A percentile compares a stretch with the other conserved stretches of the same genome.
phyloP scores from a whole-genome alignment of 2,329 filamentous ascomycete species.

The Rutstroemia sp. region DNA sequence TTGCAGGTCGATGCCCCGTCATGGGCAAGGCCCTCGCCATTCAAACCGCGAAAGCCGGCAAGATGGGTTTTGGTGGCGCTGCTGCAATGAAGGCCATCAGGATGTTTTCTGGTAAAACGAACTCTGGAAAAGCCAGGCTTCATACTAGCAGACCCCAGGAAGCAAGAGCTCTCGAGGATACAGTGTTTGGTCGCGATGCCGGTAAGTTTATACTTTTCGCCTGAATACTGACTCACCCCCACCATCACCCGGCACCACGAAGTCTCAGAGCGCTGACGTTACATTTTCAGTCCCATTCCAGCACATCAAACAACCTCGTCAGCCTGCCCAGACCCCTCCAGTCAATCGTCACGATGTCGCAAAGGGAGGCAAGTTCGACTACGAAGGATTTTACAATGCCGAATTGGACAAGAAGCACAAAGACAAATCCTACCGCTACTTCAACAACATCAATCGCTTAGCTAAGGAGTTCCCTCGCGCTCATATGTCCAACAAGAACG shows the following conservation, averaged over 20 bases:
- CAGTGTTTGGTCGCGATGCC: constrained; percentile 41
- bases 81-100: constrained; percentile 43
- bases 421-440: constrained; percentile 99
- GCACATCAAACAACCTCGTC: constrained; percentile 16
- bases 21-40: constrained; percentile 97
- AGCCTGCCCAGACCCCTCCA: constrained; percentile 19
- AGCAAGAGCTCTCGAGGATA: constrained; percentile 66
- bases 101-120: constrained; percentile 42
- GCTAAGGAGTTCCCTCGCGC: constrained; percentile 94
- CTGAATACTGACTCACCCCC: neutral
- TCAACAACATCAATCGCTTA: constrained; percentile 99
- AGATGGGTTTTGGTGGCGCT: constrained; percentile 33
- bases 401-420: constrained; percentile 99
- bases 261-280: neutral
- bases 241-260: neutral
- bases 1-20: constrained; percentile 91
- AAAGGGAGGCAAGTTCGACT: constrained; percentile 66
- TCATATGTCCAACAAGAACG: constrained; percentile 76
- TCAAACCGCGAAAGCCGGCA: constrained; percentile 56
- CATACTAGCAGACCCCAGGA: constrained; percentile 75
- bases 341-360: constrained; percentile 18
- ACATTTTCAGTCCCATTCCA: constrained; percentile 30
- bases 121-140: constrained; percentile 61
- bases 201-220: constrained; percentile 33
- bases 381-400: constrained; percentile 77